These are phyloP conservation scores for Pythium rhizo-oryzae DNA, from an alignment of 352 stramenopile species.

Conservation along the genomic window DNA sequence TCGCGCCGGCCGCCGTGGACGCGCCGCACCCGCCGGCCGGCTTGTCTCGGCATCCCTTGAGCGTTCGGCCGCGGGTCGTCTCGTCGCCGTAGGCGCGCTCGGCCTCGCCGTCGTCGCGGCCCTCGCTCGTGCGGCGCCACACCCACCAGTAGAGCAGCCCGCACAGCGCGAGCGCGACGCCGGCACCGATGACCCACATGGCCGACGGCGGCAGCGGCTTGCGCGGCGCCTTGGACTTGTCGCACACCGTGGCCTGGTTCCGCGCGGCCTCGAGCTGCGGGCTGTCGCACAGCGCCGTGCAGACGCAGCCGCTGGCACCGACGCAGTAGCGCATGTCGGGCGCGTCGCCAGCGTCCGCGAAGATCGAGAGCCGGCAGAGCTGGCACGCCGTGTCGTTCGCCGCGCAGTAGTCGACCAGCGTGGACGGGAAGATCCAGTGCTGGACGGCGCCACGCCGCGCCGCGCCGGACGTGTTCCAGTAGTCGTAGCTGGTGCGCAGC, in stretches of 20 bases:
- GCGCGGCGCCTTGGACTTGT: constrained; percentile 6
- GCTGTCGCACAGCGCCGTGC: constrained; percentile 16
- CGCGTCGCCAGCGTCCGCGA: not conserved
- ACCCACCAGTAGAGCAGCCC: constrained; percentile 15
- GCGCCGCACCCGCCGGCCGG: not conserved
- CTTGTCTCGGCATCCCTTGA: not conserved
- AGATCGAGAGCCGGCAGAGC: constrained; percentile 8
- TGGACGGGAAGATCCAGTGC: constrained; percentile 19
- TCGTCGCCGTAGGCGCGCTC: not conserved
- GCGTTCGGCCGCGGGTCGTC: not conserved
- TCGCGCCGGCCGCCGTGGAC: not conserved
- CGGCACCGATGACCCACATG: constrained; percentile 13
- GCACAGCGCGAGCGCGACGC: constrained; percentile 2
- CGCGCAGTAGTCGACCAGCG: constrained; percentile 11
- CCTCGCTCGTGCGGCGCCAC: constrained; percentile 11
- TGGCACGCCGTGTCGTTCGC: constrained; percentile 3
- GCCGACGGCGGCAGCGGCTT: constrained; percentile 2
- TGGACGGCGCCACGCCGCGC: constrained; percentile 10
- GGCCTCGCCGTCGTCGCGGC: not conserved
- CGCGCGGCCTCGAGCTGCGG: not conserved
- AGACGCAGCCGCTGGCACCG: constrained; percentile 1
- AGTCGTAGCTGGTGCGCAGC: constrained; percentile 8
- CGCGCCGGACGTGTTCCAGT: constrained; percentile 17
- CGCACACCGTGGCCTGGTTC: not conserved
- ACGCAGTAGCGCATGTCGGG: constrained; percentile 23